Evolutionary conservation across 2,329 filamentous ascomycete genomes (phyloP), one percentile per base, ranked within the genome.

Genomic region (Knoxdaviesia capensis): DNA sequence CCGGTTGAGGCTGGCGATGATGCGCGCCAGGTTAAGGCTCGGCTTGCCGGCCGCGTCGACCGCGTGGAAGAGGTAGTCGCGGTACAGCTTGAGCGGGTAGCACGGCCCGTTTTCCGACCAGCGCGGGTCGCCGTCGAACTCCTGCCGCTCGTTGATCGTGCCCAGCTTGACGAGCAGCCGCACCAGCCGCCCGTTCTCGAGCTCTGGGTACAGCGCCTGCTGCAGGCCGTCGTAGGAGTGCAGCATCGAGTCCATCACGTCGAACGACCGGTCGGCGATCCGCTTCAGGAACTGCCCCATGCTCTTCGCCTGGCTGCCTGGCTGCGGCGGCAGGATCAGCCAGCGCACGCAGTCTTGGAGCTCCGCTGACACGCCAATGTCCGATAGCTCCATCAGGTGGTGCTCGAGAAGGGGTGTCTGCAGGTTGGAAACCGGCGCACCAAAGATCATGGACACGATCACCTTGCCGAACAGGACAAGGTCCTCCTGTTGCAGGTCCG

Each of bases 31-130:
- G 54, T 94, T 83, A 5, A 93, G 67, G 1, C 87, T 79, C 0
- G 90, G 81, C 42, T 82, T 80, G 9, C 85, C 86, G 44, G 84
- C 76, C 31, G 74, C 71, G 55, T 96, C 86, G 8, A 94, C 86
- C 53, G 93, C 87, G 57, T 98, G 90, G 61, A 96, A 98, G 36
- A 94, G 84, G 52, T 92, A 96, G 59, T 98, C 90, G 40, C 90
- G 75, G 65, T 96, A 96, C 6, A 98, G 70, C 60, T 94, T 94
- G 48, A 98, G 67, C 55, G 84, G 81, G 56, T 94, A 96, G 31
- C 87, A 75, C 52, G 94, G 85, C 30, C 88, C 88, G 39, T 82
- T 90, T 57, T 96, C 88, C 5, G 85, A 83, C 88, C 90, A 98
- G 40, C 73, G 67, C 0, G 69, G 64, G 46, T 87, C 80, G 36